These are phyloP conservation scores for Lipomyces spencermartinsiae DNA, from an alignment of 805 yeast genomes.

Conservation along the genomic window DNA sequence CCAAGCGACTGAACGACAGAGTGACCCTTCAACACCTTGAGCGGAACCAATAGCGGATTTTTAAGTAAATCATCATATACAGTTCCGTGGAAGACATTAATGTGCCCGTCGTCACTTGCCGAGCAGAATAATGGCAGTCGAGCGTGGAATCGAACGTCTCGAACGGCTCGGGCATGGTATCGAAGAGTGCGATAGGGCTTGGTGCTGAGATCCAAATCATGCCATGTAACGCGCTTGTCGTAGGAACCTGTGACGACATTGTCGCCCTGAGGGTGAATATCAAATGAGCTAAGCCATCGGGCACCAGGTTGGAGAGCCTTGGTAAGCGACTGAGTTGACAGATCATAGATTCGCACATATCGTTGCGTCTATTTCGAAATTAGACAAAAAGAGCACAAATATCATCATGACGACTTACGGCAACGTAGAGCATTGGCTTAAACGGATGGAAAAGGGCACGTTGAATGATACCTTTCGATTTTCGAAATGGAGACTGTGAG, in stretches of 20 bases:
- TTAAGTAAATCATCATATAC: conserved; percentile 95
- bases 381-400: not conserved
- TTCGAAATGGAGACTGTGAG: conserved; percentile 93
- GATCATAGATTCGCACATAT: conserved; percentile 86
- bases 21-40: conserved; percentile 93
- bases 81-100: conserved; percentile 95
- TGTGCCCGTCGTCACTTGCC: conserved; percentile 91
- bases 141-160: conserved; percentile 86
- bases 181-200: conserved; percentile 96
- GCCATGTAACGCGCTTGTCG: conserved; percentile 97
- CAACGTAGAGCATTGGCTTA: conserved; percentile 90
- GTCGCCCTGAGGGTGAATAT: conserved; percentile 93
- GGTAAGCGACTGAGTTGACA: conserved; percentile 80
- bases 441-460: conserved; percentile 97
- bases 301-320: conserved; percentile 95
- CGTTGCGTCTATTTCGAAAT: conserved; percentile 66
- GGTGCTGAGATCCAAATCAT: conserved; percentile 84
- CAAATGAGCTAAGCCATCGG: conserved; percentile 89
- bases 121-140: conserved; percentile 90
- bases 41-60: conserved; percentile 93
- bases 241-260: conserved; percentile 89
- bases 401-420: conserved; percentile 43
- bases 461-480: conserved; percentile 91
- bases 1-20: conserved; percentile 80
- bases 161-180: conserved; percentile 93